Percentiles rank a stretch among this genome's conserved stretches.
Conservation (phyloP, 169 alveolate genomes). For the Amoebophrya sp. region DNA sequence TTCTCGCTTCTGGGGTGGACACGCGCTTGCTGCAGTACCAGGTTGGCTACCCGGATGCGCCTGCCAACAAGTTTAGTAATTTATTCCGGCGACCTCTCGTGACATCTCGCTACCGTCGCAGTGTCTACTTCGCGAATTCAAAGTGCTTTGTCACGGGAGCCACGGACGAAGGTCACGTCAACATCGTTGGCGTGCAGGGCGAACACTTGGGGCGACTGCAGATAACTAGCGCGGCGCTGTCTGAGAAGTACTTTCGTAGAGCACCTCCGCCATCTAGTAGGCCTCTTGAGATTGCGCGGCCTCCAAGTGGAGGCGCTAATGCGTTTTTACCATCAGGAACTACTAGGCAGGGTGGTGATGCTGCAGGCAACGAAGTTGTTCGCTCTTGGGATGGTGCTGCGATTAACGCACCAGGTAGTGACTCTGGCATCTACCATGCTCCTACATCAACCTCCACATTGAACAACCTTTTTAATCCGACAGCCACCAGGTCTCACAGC, state of each 20-base stretch:
- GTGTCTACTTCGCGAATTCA: not conserved
- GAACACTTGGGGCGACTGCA: not conserved
- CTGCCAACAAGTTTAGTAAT: not conserved
- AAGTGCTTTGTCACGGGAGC: slow-evolving; percentile 20
- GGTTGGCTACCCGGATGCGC: not conserved
- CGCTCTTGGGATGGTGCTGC: too few species aligned
- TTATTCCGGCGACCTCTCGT: not conserved
- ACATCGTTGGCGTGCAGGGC: not conserved
- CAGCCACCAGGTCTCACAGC: too few species aligned
- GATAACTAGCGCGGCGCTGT: not conserved
- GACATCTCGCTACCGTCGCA: not conserved
- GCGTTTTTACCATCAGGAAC: too few species aligned
- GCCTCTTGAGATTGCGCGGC: too few species aligned
- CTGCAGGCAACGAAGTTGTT: too few species aligned
- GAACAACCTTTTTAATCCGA: too few species aligned
- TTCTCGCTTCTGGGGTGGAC: not conserved
- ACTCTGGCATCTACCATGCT: too few species aligned
- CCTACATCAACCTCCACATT: too few species aligned
- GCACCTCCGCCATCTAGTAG: not conserved
- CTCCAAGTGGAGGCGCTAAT: too few species aligned
- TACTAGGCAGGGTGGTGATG: too few species aligned
- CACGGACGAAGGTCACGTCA: slow-evolving; percentile 21
- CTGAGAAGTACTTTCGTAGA: not conserved
- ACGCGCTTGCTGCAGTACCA: not conserved
- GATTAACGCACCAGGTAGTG: too few species aligned